A percentile compares a stretch with the other conserved stretches of the same genome.
These are phyloP conservation scores for Prunus yedoensis DNA, from an alignment of 331 rosid genomes.

Conservation along the genomic window DNA sequence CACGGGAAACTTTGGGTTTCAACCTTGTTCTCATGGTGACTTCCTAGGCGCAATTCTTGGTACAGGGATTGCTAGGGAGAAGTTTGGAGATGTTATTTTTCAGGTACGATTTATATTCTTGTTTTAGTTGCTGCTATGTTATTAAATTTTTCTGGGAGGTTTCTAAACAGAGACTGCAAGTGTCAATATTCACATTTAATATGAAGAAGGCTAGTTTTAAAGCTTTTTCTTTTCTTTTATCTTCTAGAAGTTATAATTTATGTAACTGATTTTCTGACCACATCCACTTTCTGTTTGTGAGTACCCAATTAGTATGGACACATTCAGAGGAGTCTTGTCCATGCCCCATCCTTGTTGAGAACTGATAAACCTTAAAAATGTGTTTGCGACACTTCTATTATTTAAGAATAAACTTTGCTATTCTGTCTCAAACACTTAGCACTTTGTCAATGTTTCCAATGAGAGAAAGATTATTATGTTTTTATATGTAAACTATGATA, in stretches of 20 bases:
- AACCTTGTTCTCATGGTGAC: constrained; percentile 89
- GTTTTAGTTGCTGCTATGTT: background rate
- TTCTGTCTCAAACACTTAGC: background rate
- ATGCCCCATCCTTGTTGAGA: background rate
- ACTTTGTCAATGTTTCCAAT: background rate
- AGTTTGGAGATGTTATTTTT: constrained; percentile 81
- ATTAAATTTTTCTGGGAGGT: background rate
- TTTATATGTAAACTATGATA: background rate
- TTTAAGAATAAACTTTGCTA: background rate
- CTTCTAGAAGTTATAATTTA: background rate
- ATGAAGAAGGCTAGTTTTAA: background rate
- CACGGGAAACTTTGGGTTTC: constrained; percentile 79
- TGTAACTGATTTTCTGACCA: background rate
- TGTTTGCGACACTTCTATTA: background rate
- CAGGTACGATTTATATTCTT: constrained; percentile 49
- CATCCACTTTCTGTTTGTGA: background rate
- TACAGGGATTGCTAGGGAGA: constrained; percentile 79
- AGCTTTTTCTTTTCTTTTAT: background rate
- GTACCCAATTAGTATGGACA: background rate
- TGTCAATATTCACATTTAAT: background rate
- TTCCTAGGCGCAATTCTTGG: constrained; percentile 90
- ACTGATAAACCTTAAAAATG: background rate
- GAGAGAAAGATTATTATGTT: background rate
- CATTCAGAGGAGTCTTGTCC: background rate
- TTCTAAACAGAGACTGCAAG: no score